These are phyloP conservation scores for Nakazawaea sp. DNA, from an alignment of 805 yeast genomes.

Conservation along the genomic window DNA sequence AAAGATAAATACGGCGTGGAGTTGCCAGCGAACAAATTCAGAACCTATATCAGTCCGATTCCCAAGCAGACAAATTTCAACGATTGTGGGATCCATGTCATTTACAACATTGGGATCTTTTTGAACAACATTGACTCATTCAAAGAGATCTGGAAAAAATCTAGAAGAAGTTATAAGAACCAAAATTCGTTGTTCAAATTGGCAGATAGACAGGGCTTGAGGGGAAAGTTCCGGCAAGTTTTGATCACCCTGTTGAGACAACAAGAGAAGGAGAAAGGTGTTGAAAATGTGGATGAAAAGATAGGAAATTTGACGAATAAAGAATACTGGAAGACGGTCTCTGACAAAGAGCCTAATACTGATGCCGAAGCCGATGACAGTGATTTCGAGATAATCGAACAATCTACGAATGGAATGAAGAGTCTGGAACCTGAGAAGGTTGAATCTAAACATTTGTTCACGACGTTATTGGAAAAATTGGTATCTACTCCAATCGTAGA, in stretches of 20 bases:
- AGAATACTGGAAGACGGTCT: constrained; percentile 14
- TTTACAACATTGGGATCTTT: constrained; percentile 62
- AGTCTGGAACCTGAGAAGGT: no score
- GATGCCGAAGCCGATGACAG: constrained; percentile 24
- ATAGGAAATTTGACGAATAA: constrained; percentile 20
- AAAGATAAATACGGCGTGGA: constrained; percentile 43
- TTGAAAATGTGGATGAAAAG: constrained; percentile 14
- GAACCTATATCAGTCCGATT: constrained; percentile 44
- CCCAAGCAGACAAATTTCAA: constrained; percentile 85
- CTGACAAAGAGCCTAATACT: constrained; percentile 8
- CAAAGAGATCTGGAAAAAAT: constrained; percentile 14
- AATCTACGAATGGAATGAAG: no score
- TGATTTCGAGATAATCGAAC: constrained; percentile 15
- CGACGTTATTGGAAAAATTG: no score
- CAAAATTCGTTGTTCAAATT: constrained; percentile 19
- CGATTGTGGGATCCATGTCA: constrained; percentile 93
- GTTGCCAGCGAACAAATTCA: constrained; percentile 12
- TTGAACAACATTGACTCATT: constrained; percentile 42
- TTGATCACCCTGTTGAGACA: constrained; percentile 19
- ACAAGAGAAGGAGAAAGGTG: constrained; percentile 20
- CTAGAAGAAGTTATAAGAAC: constrained; percentile 11
- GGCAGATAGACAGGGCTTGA: constrained; percentile 18
- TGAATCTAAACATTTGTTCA: no score
- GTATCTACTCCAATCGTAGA: no score
- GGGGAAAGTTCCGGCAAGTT: constrained; percentile 18